phyloP scores from a whole-genome alignment of 2,329 filamentous ascomycete species.

The Nothopassalora personata region DNA sequence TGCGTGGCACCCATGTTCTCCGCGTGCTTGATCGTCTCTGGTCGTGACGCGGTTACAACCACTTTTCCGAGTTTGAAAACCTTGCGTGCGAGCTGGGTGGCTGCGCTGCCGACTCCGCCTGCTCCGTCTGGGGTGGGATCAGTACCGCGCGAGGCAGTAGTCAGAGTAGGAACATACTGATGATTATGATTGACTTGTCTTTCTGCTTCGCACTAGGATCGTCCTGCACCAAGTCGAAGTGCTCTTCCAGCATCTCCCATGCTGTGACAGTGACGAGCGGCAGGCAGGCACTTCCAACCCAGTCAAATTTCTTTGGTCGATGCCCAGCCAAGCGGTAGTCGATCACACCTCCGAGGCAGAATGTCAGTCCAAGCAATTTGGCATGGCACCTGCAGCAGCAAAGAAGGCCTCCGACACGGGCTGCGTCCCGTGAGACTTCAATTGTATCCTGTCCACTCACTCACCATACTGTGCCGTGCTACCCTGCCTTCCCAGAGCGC shows the following conservation, averaged over 20 bases:
- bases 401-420: too few species aligned
- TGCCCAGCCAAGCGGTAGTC: conserved; percentile 37
- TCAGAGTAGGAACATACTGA: not conserved
- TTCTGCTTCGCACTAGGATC: conserved; percentile 30
- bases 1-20: conserved; percentile 41
- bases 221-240: conserved; percentile 36
- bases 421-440: too few species aligned
- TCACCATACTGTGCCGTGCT: conserved; percentile 38
- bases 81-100: conserved; percentile 41
- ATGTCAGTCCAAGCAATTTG: not conserved
- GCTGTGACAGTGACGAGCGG: conserved; percentile 43
- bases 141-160: not conserved
- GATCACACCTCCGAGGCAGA: conserved; percentile 30
- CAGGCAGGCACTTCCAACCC: conserved; percentile 40
- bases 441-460: not conserved
- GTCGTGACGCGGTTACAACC: conserved; percentile 39
- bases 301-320: conserved; percentile 39
- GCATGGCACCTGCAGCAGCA: not conserved
- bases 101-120: conserved; percentile 42
- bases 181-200: conserved; percentile 34
- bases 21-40: conserved; percentile 37
- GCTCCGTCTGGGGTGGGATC: conserved; percentile 38
- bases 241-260: conserved; percentile 41
- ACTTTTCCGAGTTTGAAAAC: conserved; percentile 24
- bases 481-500: conserved; percentile 38